Base-by-base conservation (phyloP, 2,329 filamentous ascomycete species). In the Phoma sp. region DNA sequence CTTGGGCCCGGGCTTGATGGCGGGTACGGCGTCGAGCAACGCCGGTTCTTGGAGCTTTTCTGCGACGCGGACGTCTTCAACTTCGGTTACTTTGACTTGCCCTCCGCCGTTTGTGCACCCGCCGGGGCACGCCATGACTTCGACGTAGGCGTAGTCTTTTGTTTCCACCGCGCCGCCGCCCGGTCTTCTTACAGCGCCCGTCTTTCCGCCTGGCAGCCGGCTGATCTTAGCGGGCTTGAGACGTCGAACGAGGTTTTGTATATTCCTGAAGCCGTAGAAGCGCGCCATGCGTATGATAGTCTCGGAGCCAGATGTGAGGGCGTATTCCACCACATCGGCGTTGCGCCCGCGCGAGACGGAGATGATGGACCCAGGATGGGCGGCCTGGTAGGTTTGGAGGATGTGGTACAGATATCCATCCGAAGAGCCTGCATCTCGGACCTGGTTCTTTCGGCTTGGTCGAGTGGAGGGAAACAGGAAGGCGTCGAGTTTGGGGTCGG, bases 51-150 rank as follows among this genome's bases (percentile, higher is more conserved):
- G 64, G 3, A 65, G 22, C 4, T 65, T 68, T 61, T 71, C 69
- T 21, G 62, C 57, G 57, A 68, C 58, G 9, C 78, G 63, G 24
- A 82, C 58, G 5, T 76, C 74, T 37, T 75, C 78, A 6, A 90
- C 85, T 72, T 98, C 95, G 48, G 92, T 90, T 24, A 91, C 85
- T 71, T 96, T 96, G 72, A 99, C 88, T 79, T 99, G 95, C 0
- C 95, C 95, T 33, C 95, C 95, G 2, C 95, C 95, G 68, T 99
- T 99, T 50, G 95, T 99, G 78, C 95, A 99, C 3, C 95, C 95
- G n/a, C 95, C 95, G 0, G 95, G 95, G 75, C 95, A 99, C 13
- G 95, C 95, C 95, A 99, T 99, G 55, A 99, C 95, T 77, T 99
- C 95, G 25, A 98, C 90, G 76, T 96, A 98, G n/a, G 89, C 84